These are phyloP conservation scores for Carallia pectinifolia DNA, from an alignment of 345 rosid genomes.

Conservation along the genomic window DNA sequence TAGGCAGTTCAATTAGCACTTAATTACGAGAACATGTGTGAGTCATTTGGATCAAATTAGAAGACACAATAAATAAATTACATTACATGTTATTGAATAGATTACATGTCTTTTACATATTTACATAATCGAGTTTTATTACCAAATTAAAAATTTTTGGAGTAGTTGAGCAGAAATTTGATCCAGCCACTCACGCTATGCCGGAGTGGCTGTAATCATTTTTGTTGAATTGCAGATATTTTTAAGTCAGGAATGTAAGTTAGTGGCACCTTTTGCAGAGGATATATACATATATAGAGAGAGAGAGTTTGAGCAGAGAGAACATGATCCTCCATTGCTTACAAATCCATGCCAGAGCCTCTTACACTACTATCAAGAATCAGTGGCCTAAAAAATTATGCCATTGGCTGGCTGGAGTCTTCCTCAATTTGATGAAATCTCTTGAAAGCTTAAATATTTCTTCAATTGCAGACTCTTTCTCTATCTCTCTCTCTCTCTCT, in stretches of 20 bases:
- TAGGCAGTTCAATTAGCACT: too few species aligned
- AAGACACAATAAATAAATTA: too few species aligned
- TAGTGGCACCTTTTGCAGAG: conserved; percentile 34
- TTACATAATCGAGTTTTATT: too few species aligned
- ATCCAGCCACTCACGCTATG: too few species aligned
- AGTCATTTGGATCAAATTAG: too few species aligned
- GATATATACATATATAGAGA: neutral
- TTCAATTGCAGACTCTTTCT: conserved; percentile 4
- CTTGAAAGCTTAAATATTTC: conserved; percentile 25
- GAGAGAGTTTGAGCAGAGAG: conserved; percentile 61
- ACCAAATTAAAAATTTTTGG: too few species aligned
- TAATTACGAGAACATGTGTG: too few species aligned
- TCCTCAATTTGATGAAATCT: conserved; percentile 37
- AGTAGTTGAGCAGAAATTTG: too few species aligned
- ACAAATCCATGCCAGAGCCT: conserved; percentile 18
- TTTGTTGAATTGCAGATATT: neutral
- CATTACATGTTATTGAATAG: too few species aligned
- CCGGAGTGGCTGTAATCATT: too few species aligned
- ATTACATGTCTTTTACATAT: too few species aligned
- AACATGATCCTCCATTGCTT: conserved; percentile 74
- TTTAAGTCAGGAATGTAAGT: conserved; percentile 2
- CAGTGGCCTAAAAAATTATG: conserved; percentile 25
- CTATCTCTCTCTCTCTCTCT: conserved; percentile 22
- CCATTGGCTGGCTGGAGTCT: conserved; percentile 5
- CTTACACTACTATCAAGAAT: conserved; percentile 20